Base-by-base conservation (phyloP, 2,329 filamentous ascomycete species). In the Fonsecaea erecta region DNA sequence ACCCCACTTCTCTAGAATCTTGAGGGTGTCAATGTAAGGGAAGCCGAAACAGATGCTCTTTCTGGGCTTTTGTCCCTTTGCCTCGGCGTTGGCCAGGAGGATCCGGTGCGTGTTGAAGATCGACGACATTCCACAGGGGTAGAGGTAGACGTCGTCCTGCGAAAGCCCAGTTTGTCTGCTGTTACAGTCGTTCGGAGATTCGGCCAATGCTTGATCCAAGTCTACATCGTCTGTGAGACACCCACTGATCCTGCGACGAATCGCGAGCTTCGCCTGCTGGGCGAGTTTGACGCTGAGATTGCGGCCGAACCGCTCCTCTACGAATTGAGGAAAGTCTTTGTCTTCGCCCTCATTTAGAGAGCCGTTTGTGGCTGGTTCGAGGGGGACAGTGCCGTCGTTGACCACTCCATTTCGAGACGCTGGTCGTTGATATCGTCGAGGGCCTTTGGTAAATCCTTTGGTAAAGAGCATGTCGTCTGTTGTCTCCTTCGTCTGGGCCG, bases 31-130 rank as follows among this genome's bases (percentile, higher is more conserved):
- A 59, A 97, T 92, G 72, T 99, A 99, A 0, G 95, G 93, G 72
- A 99, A 99, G n/a, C 95, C 95, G 74, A 92, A 97, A 73, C 90
- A 93, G 74, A 99, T 88, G 76, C 92, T 96, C 77, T 91, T 90
- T 5, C 64, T 64, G 2, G 61, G 65, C 18, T 59, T 18, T 12
- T 58, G 62, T 16, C 64, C 68, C 65, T 86, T 75, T 7, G 83
- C 80, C 2, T 88, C 87, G 40, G 88, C 86, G 0, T 86, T 83
- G 58, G 82, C 80, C 68, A 94, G 80, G 57, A 97, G 81, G 51
- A 86, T 86, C 55, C 90, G 88, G 75, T 99, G 95, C 0, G 91
- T 85, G 71, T 92, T 92, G 80, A 92, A 99, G 52, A 99, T 97
- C 58, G 94, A 88, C 74, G 92, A 97, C 93, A 99, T 99, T 40